Conservation (phyloP, 1,284 basidiomycete species). For the Fomitopsis pinicola region DNA sequence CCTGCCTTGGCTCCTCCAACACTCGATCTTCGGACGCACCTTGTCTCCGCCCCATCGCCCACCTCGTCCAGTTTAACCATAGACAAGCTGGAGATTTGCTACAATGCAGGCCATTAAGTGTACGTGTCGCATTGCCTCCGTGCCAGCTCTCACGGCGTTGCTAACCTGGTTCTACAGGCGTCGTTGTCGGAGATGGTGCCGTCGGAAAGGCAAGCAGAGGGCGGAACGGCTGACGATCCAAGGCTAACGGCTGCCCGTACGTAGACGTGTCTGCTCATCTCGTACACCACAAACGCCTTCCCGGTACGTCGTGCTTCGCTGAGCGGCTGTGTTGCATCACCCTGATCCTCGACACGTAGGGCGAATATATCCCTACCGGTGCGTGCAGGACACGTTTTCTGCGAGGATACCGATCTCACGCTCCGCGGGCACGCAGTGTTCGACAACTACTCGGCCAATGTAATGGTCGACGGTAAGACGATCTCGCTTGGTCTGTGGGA, state of each 20-base stretch:
- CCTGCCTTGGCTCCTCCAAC: conserved; percentile 1
- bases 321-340: conserved; percentile 12
- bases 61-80: conserved; percentile 9
- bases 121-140: conserved; percentile 16
- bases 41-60: neutral
- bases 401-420: neutral
- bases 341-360: conserved; percentile 42
- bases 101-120: conserved; percentile 42
- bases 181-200: conserved; percentile 99
- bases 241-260: conserved; percentile 9
- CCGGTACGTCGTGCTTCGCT: conserved; percentile 56
- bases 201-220: conserved; percentile 85
- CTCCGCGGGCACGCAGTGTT: conserved; percentile 55
- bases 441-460: conserved; percentile 94
- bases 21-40: conserved; percentile 3
- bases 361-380: conserved; percentile 98
- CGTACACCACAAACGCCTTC: conserved; percentile 95
- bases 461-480: conserved; percentile 98
- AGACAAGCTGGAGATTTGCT: conserved; percentile 21
- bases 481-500: conserved; percentile 98
- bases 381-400: conserved; percentile 17
- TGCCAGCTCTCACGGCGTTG: conserved; percentile 4
- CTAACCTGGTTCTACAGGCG: conserved; percentile 49
- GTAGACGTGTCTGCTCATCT: conserved; percentile 94
- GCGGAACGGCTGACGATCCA: neutral